phyloP scores from a whole-genome alignment of 176 grass and related monocot species.

The Pontederia crassipes region DNA sequence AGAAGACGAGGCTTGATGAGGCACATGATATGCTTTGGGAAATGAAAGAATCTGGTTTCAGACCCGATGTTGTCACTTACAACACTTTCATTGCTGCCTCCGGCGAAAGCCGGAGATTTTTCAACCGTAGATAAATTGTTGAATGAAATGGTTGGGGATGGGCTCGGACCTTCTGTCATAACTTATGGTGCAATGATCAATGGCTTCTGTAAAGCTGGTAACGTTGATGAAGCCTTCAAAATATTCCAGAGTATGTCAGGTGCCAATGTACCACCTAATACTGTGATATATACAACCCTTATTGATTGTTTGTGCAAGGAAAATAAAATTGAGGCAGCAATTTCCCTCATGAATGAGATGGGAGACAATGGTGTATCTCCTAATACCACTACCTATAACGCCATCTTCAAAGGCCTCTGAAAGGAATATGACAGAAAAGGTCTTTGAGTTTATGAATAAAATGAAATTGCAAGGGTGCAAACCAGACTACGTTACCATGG shows the following conservation, averaged over 20 bases:
- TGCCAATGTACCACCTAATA: conserved; percentile 33
- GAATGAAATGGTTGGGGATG: conserved; percentile 53
- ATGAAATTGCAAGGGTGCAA: conserved; percentile 56
- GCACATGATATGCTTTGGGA: conserved; percentile 31
- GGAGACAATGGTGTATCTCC: conserved; percentile 31
- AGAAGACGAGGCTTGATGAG: conserved; percentile 43
- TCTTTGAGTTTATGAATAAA: conserved; percentile 55
- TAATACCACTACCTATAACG: conserved; percentile 50
- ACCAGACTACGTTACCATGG: conserved; percentile 56
- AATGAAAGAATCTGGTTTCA: conserved; percentile 44
- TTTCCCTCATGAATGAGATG: conserved; percentile 54
- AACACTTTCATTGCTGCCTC: conserved; percentile 59
- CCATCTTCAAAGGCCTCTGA: conserved; percentile 52
- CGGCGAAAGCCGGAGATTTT: conserved; percentile 56
- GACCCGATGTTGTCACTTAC: conserved; percentile 57
- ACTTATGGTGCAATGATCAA: conserved; percentile 72
- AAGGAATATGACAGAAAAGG: conserved; percentile 37
- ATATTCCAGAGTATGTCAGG: conserved; percentile 51
- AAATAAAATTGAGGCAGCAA: conserved; percentile 25
- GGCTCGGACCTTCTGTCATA: conserved; percentile 41
- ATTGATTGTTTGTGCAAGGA: conserved; percentile 55
- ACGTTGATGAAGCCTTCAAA: conserved; percentile 44
- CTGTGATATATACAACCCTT: conserved; percentile 55
- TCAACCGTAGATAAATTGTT: conserved; percentile 33
- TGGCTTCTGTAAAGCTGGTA: conserved; percentile 71